Evolutionary conservation across 805 yeast species (phyloP).

Genomic region (Sugiyamaella americana): DNA sequence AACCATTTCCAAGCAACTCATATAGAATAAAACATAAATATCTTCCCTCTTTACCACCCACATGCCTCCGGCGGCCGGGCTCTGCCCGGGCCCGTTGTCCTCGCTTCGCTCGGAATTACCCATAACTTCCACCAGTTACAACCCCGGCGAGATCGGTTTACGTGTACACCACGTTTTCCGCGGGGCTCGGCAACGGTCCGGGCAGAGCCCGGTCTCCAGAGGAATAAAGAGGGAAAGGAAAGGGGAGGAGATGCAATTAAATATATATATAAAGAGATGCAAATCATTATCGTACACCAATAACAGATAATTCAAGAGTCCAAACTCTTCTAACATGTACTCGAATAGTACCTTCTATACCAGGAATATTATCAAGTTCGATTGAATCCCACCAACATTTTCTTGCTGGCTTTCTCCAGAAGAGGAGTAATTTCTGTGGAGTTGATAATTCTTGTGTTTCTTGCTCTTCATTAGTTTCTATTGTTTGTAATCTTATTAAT

Average conservation of each 20-base stretch:
- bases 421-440: conserved; percentile 63
- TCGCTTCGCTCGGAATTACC: no score
- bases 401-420: conserved; percentile 97
- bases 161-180: no score
- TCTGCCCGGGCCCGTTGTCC: no score
- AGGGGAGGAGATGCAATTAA: conserved; percentile 1
- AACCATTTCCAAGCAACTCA: no score
- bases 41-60: no score
- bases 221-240: no score
- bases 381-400: conserved; percentile 92
- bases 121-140: no score
- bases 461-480: neutral
- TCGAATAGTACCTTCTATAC: conserved; percentile 41
- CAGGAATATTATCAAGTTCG: conserved; percentile 31
- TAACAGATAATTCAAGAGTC: conserved; percentile 88
- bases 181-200: no score
- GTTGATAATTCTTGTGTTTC: conserved; percentile 24
- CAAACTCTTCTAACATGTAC: conserved; percentile 91
- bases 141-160: no score
- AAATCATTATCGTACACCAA: conserved; percentile 63
- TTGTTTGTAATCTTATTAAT: conserved; percentile 43
- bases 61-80: no score
- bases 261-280: neutral
- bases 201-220: no score
- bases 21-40: no score